Percentiles rank a stretch among this genome's conserved stretches.
phyloP scores from a whole-genome alignment of 805 yeast species.

The Sporopachydermia quercuum region DNA sequence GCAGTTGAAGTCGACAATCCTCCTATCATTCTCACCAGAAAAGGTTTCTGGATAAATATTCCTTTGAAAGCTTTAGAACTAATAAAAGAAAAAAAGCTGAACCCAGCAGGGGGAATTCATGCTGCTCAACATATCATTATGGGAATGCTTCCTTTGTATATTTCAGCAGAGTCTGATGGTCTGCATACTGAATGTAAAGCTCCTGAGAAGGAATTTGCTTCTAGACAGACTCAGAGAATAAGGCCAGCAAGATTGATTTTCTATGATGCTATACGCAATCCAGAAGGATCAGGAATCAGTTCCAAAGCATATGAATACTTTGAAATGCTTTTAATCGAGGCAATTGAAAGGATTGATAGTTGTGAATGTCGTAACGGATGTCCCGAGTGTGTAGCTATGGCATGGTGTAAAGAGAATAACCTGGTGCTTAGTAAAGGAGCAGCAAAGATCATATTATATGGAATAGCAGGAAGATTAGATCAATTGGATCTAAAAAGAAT shows the following conservation, averaged over 20 bases:
- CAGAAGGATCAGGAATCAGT: conserved; percentile 64
- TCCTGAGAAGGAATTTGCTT: conserved; percentile 89
- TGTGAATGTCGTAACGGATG: conserved; percentile 61
- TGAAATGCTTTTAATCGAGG: conserved; percentile 45
- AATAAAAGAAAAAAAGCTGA: conserved; percentile 41
- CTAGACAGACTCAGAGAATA: conserved; percentile 49
- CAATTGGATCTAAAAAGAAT: conserved; percentile 24
- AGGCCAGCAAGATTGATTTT: conserved; percentile 83
- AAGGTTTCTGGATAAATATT: conserved; percentile 88
- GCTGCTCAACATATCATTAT: conserved; percentile 89
- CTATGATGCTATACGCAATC: conserved; percentile 74
- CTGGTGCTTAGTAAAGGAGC: conserved; percentile 82
- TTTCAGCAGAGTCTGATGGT: conserved; percentile 48
- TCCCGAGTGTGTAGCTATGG: conserved; percentile 49
- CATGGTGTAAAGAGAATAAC: conserved; percentile 68
- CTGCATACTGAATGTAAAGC: conserved; percentile 83
- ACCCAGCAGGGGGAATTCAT: conserved; percentile 85
- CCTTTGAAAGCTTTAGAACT: conserved; percentile 49
- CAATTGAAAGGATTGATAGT: conserved; percentile 39
- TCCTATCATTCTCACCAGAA: conserved; percentile 50
- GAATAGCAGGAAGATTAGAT: conserved; percentile 39
- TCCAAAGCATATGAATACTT: conserved; percentile 68
- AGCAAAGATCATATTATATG: conserved; percentile 51
- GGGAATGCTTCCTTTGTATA: conserved; percentile 59
- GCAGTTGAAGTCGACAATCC: conserved; percentile 88